Base-by-base conservation (phyloP, 495 filamentous ascomycete species). In the Penicillium macrosclerotiorum region DNA sequence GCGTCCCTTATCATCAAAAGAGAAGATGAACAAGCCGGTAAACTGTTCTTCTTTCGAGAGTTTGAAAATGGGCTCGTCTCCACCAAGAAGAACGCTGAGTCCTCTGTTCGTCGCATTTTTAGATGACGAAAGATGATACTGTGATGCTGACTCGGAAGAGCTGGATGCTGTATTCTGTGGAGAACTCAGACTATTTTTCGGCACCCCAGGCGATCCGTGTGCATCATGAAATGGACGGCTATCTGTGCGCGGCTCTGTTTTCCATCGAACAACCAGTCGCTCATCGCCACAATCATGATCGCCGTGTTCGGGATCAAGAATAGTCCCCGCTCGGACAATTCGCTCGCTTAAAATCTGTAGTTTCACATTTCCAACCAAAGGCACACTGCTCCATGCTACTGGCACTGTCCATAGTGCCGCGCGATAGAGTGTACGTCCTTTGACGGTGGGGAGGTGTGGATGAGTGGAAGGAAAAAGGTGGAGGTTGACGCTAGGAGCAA, bases 391-490 rank as follows among this genome's bases (percentile, higher is more conserved):
- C 93, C 93, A 98, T 13, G 91, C 94, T 18, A 98, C 81, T 0
- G 93, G 93, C 1, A 90, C 84, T 2, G 93, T 95, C 91, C 91
- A 96, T 12, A 98, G 73, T 2, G 93, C 93, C 14, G 93, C 91
- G 31, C 85, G 85, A 64, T 98, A 98, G 23, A 88, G 83, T 11
- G 96, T 86, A 23, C 89, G 81, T 32, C 93, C 93, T 5, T 88
- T 84, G 37, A 96, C 94, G 7, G 82, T 86, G 36, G 93, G 93
- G 9, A 98, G 88, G 61, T 96, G 88, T 2, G 90, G 94, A 59
- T 98, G 94, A 0, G 93, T 96, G 2, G 90, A 90, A 20, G 93
- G 93, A 71, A 98, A 98, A 44, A 97, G 86, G 65, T 95, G 86
- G 20, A 98, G 82, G n/a, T 83, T 85, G 51, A 97, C 93, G 59